phyloP scores from a whole-genome alignment of 2,329 filamentous ascomycete genomes.

The Teratosphaeria zuluensis region DNA sequence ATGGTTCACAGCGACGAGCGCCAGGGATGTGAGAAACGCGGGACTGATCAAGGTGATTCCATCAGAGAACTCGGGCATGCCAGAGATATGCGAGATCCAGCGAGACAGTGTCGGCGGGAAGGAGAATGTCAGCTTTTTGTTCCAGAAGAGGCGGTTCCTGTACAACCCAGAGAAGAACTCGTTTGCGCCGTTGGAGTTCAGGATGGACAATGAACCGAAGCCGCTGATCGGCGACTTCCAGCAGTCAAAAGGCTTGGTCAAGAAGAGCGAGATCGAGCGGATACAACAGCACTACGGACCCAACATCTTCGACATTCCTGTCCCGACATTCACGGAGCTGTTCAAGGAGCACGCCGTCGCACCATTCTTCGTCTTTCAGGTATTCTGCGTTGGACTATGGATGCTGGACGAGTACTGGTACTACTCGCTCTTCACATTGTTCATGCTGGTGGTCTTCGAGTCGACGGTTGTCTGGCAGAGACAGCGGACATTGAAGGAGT shows the following conservation, averaged over 20 bases:
- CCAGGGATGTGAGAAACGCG: slow-evolving; percentile 61
- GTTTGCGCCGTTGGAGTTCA: slow-evolving; percentile 77
- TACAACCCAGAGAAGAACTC: slow-evolving; percentile 60
- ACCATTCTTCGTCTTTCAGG: slow-evolving; percentile 97
- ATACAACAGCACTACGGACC: slow-evolving; percentile 88
- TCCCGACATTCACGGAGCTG: slow-evolving; percentile 88
- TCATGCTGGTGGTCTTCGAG: slow-evolving; percentile 97
- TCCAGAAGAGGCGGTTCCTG: slow-evolving; percentile 95
- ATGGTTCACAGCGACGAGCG: slow-evolving; percentile 67
- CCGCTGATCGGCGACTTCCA: slow-evolving; percentile 72
- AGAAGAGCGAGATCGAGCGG: slow-evolving; percentile 63
- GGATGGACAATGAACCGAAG: slow-evolving; percentile 76
- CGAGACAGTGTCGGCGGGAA: slow-evolving; percentile 69
- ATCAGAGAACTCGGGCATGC: slow-evolving; percentile 73
- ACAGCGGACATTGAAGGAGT: slow-evolving; percentile 89
- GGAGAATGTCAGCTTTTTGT: slow-evolving; percentile 76
- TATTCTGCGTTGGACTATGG: slow-evolving; percentile 98
- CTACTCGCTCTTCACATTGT: slow-evolving; percentile 95
- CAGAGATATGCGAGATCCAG: slow-evolving; percentile 76
- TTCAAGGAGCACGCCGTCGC: slow-evolving; percentile 98
- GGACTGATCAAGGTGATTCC: slow-evolving; percentile 88
- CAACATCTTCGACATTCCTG: slow-evolving; percentile 96
- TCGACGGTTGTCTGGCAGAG: slow-evolving; percentile 99
- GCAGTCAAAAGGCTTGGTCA: slow-evolving; percentile 63
- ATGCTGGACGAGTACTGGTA: slow-evolving; percentile 99